Percentiles rank a stretch among this genome's conserved stretches.
Evolutionary conservation across 1,139 yeast genomes (phyloP).

Genomic region (Eremothecium sinecaudum): DNA sequence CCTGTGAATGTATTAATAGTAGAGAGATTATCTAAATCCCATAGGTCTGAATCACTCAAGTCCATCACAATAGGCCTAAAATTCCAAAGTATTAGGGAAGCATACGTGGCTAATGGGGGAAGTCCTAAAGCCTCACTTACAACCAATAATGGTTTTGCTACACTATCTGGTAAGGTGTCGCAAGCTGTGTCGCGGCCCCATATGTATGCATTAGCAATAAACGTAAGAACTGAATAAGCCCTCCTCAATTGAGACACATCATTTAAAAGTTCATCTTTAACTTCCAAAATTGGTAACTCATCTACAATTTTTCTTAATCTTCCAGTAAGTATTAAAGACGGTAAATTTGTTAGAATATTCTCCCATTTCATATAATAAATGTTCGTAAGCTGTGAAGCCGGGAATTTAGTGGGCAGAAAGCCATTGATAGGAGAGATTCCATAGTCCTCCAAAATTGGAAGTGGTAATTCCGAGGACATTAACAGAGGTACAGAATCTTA

Average conservation of each 20-base stretch:
- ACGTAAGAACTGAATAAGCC: slow-evolving; percentile 71
- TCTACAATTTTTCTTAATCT: slow-evolving; percentile 54
- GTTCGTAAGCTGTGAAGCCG: slow-evolving; percentile 51
- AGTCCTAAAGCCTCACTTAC: slow-evolving; percentile 54
- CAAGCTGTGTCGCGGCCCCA: slow-evolving; percentile 70
- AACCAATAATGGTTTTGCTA: slow-evolving; percentile 61
- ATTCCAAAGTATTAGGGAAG: slow-evolving; percentile 85
- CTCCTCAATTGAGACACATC: slow-evolving; percentile 52
- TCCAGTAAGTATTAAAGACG: slow-evolving; percentile 61
- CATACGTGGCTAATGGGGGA: slow-evolving; percentile 84
- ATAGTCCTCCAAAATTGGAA: slow-evolving; percentile 50
- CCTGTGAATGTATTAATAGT: slow-evolving; percentile 85
- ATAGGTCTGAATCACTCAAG: slow-evolving; percentile 33
- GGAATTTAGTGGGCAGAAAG: slow-evolving; percentile 63
- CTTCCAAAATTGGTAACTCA: slow-evolving; percentile 44
- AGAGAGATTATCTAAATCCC: slow-evolving; percentile 59
- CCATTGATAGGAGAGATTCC: slow-evolving; percentile 66
- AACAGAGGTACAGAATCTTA: neutral
- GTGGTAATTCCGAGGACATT: slow-evolving; percentile 13
- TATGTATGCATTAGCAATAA: slow-evolving; percentile 77
- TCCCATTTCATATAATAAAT: slow-evolving; percentile 76
- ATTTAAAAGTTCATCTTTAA: slow-evolving; percentile 26
- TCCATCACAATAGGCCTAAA: slow-evolving; percentile 46
- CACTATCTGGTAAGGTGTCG: slow-evolving; percentile 55
- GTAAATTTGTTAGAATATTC: slow-evolving; percentile 50